A percentile compares a stretch with the other conserved stretches of the same genome.
phyloP scores from a whole-genome alignment of 495 filamentous ascomycete genomes.

The Chaetomium tenue region DNA sequence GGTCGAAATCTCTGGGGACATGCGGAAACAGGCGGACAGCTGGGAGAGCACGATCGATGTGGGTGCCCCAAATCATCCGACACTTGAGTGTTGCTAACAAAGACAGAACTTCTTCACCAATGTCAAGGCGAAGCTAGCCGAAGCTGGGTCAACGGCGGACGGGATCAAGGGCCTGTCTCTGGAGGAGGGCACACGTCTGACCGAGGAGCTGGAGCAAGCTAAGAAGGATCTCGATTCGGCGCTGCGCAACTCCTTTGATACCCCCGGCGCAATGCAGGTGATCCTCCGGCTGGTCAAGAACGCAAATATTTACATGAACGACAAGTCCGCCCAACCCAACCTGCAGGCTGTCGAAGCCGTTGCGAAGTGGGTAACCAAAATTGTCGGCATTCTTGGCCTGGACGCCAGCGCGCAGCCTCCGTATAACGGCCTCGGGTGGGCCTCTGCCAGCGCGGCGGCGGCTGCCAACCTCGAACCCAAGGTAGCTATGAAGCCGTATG shows the following conservation, averaged over 20 bases:
- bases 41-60: constrained; percentile 81
- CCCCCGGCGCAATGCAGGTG: constrained; percentile 67
- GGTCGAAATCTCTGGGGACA: constrained; percentile 83
- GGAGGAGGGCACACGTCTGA: constrained; percentile 35
- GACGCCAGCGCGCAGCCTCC: constrained; percentile 61
- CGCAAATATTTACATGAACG: constrained; percentile 67
- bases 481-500: constrained; percentile 48
- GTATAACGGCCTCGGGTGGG: constrained; percentile 74
- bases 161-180: constrained; percentile 49
- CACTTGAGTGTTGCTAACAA: constrained; percentile 15
- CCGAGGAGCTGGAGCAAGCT: constrained; percentile 56
- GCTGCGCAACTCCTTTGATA: constrained; percentile 88
- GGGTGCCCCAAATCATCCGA: constrained; percentile 25
- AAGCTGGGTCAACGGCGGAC: constrained; percentile 42
- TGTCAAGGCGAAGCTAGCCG: constrained; percentile 56
- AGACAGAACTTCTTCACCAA: constrained; percentile 86
- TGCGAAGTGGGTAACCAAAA: constrained; percentile 77
- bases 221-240: constrained; percentile 64
- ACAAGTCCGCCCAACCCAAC: constrained; percentile 49
- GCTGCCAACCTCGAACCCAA: constrained; percentile 46
- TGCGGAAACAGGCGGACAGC: constrained; percentile 64
- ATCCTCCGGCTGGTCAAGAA: constrained; percentile 73
- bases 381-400: constrained; percentile 83
- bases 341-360: constrained; percentile 56
- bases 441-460: constrained; percentile 63